phyloP scores from a whole-genome alignment of 2,329 filamentous ascomycete species.

The Penicillium oxalicum region DNA sequence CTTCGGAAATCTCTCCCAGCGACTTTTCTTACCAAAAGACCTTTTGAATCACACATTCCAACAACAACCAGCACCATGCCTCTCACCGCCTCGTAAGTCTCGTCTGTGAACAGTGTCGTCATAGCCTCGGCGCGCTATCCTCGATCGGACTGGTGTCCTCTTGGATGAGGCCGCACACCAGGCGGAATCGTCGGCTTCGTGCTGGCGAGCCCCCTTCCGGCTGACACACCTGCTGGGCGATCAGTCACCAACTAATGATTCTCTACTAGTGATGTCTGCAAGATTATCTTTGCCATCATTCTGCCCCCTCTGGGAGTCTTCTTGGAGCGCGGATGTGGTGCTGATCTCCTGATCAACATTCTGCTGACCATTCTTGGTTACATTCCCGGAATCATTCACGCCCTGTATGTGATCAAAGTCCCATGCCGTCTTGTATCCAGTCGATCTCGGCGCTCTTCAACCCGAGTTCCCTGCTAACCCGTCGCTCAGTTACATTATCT shows the following conservation, averaged over 20 bases:
- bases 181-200: background rate
- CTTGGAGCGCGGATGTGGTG: constrained; percentile 84
- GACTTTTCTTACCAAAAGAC: too few relatives aligned
- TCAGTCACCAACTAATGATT: background rate
- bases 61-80: constrained; percentile 41
- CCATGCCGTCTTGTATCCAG: background rate
- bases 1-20: too few relatives aligned
- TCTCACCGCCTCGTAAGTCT: constrained; percentile 47
- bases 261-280: constrained; percentile 61
- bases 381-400: constrained; percentile 84
- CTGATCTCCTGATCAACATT: constrained; percentile 88
- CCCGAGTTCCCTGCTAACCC: constrained; percentile 1
- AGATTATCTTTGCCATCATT: constrained; percentile 82
- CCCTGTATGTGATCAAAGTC: constrained; percentile 55
- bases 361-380: constrained; percentile 72
- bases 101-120: background rate
- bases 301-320: constrained; percentile 88
- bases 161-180: background rate
- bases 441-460: background rate
- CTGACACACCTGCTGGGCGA: background rate
- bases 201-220: background rate
- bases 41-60: too few relatives aligned
- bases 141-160: background rate
- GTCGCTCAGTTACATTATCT: constrained; percentile 65
- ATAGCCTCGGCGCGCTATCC: background rate